Base-by-base conservation (phyloP, 495 filamentous ascomycete genomes). In the Aspergillus mulundensis region DNA sequence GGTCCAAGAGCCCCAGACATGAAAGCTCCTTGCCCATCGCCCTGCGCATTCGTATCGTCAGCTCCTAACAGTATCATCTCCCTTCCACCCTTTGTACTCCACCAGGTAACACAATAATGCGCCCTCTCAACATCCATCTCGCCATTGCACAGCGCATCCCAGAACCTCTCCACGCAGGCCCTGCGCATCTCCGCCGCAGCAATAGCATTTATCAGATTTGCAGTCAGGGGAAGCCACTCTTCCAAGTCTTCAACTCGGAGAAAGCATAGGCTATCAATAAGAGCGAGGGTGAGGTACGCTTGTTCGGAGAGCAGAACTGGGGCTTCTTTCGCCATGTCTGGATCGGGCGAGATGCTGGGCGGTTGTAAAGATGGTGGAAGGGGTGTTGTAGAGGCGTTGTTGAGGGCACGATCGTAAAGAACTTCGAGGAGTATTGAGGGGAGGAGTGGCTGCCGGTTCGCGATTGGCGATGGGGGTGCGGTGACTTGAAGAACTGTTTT, bases 101-200 rank as follows among this genome's bases (percentile, higher is more conserved):
- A 98, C 94, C 94, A 98, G 12, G 84, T 82, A 24, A 95, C 87
- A 54, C 86, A 93, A 43, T 89, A 76, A 46, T 87, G 84, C 10
- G 89, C 85, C 23, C 90, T 77, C 62, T 95, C 89, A 45, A 95
- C 83, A 73, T 97, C 92, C 86, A 97, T 93, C 72, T 97, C 92
- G 7, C 93, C 91, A 57, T 80, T 82, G 21, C 85, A 85, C 40
- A 97, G 57, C 1, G 90, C 79, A 47, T 96, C 84, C 91, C 92
- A 96, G 68, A 96, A 89, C 45, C 91, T 78, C 60, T 83, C 79
- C 60, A 84, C 83, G 49, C 85, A 88, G n/a, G 73, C 65, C 28
- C 84, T 78, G 32, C 85, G 77, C 78, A 91, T 85, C 4, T 63
- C 61, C 0, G 75, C 68, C 54, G 91, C 85, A 1, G 71, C 61